Percentiles rank a stretch among this genome's conserved stretches.
Conservation (phyloP, 2,329 filamentous ascomycete genomes). For the Penicillium sp. region DNA sequence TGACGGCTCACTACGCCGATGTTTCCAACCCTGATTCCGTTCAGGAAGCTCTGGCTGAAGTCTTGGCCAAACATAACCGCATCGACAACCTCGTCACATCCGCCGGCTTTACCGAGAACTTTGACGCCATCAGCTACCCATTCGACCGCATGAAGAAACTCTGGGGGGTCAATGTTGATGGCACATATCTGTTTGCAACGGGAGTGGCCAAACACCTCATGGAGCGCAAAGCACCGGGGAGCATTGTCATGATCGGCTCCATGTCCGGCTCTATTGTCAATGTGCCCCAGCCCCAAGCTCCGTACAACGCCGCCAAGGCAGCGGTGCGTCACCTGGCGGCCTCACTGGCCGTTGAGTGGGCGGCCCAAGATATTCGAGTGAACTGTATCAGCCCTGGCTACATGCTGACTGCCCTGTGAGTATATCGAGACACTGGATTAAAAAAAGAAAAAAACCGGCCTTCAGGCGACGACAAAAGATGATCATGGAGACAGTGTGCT, state of each 20-base stretch:
- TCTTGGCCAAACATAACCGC: constrained; percentile 66
- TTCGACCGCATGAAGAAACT: constrained; percentile 87
- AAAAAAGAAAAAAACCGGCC: no score
- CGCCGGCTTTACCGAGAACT: constrained; percentile 96
- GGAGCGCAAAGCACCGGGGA: constrained; percentile 69
- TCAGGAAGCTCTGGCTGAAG: constrained; percentile 63
- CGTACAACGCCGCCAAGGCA: constrained; percentile 90
- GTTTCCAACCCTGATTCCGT: constrained; percentile 77
- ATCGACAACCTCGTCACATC: constrained; percentile 91
- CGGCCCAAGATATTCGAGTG: constrained; percentile 76
- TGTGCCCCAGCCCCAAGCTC: constrained; percentile 85
- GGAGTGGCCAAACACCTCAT: constrained; percentile 83
- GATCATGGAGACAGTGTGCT: no score
- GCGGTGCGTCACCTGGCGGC: constrained; percentile 82
- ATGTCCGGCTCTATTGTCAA: constrained; percentile 95
- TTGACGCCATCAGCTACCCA: constrained; percentile 83
- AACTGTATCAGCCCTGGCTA: constrained; percentile 95
- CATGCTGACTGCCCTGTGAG: constrained; percentile 90
- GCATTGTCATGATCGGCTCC: constrained; percentile 90
- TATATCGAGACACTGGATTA: neutral
- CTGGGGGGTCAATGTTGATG: constrained; percentile 89
- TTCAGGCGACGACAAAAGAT: no score
- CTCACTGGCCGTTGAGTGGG: constrained; percentile 91
- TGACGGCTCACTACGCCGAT: constrained; percentile 86
- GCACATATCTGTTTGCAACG: constrained; percentile 83